Evolutionary conservation across 129 eudicot species (phyloP).

Genomic region (Mikania micrantha): DNA sequence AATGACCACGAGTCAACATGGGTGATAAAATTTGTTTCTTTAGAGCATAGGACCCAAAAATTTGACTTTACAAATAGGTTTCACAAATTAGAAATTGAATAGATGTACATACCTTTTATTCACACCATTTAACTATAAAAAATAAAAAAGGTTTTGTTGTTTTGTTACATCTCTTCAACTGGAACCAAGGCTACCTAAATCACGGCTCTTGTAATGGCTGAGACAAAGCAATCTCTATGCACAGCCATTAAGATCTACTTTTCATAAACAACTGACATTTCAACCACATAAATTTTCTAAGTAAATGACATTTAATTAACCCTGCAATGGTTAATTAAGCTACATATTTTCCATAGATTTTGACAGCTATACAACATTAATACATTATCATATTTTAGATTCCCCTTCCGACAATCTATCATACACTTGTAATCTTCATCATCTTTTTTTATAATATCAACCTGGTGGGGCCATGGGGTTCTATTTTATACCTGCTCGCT

Average conservation of each 20-base stretch:
- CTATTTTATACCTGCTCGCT: background rate
- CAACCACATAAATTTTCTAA: background rate
- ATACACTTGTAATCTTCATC: background rate
- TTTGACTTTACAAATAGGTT: background rate
- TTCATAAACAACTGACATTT: background rate
- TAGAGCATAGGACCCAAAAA: background rate
- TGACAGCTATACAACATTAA: background rate
- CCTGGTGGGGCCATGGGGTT: background rate
- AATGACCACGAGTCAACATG: background rate
- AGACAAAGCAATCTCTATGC: background rate
- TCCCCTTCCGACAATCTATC: background rate
- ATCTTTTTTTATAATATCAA: conserved; percentile 8
- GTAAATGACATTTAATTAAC: background rate
- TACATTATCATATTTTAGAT: conserved; percentile 1
- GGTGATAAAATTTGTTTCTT: background rate
- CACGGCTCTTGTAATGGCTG: background rate
- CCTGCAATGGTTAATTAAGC: background rate
- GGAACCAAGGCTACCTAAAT: background rate
- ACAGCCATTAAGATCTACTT: background rate
- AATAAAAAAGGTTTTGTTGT: background rate
- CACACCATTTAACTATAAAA: background rate
- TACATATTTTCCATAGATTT: background rate
- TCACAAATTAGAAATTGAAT: background rate
- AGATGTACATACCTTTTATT: background rate
- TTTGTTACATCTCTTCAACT: background rate